Evolutionary conservation across 306 rosid species (phyloP).

Genomic region (Quercus parvula): DNA sequence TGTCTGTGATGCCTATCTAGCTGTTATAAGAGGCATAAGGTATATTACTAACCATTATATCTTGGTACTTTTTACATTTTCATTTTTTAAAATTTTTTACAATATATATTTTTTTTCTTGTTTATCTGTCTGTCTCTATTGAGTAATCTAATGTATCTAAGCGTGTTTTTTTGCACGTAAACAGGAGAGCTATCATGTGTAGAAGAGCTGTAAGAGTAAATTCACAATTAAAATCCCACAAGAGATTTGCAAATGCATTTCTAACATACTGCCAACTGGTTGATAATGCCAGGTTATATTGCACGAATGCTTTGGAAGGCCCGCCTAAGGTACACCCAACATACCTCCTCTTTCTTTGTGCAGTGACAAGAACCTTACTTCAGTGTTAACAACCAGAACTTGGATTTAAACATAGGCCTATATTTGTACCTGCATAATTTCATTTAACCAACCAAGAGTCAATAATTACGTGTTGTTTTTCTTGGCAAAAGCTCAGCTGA

Average conservation of each 20-base stretch:
- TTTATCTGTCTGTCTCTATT: neutral
- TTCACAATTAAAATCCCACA: constrained; percentile 83
- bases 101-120: neutral
- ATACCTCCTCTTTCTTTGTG: neutral
- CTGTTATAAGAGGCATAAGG: constrained; percentile 91
- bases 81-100: neutral
- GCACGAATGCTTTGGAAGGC: constrained; percentile 89
- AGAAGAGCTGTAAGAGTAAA: constrained; percentile 91
- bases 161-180: constrained; percentile 11
- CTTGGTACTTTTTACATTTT: neutral
- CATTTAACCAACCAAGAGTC: neutral
- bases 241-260: constrained; percentile 87
- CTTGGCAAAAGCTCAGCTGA: neutral
- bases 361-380: neutral
- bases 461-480: neutral
- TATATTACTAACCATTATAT: constrained; percentile 15
- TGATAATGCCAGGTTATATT: constrained; percentile 76
- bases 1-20: constrained; percentile 93
- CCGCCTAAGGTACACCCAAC: constrained; percentile 67
- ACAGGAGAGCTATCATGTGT: constrained; percentile 88
- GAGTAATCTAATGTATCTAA: neutral
- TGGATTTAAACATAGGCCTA: neutral
- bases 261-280: constrained; percentile 67
- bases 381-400: neutral
- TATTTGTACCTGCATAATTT: neutral